Conservation (phyloP, 2,329 filamentous ascomycete genomes). For the Blumeria graminis region DNA sequence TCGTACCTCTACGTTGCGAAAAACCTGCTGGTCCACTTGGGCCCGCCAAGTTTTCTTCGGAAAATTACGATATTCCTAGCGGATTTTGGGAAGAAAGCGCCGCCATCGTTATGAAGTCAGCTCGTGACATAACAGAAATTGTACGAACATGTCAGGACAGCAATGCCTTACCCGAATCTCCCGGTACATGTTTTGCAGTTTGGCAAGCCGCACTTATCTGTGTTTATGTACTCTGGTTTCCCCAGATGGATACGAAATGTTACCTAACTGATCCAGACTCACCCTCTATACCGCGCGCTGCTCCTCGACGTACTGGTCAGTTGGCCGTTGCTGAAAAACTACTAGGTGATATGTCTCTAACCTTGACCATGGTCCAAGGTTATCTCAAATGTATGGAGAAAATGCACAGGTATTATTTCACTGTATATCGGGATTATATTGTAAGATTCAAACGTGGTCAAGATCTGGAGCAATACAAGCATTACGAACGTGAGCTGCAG, state of each 20-base stretch:
- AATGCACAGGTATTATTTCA: slow-evolving; percentile 27
- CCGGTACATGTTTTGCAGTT: slow-evolving; percentile 39
- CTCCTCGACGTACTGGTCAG: slow-evolving; percentile 2
- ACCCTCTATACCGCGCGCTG: not conserved
- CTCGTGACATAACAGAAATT: slow-evolving; percentile 37
- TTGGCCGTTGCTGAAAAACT: slow-evolving; percentile 24
- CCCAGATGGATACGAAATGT: slow-evolving; percentile 36
- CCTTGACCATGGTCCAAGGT: slow-evolving; percentile 30
- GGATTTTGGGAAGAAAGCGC: slow-evolving; percentile 41
- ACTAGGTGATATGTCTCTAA: slow-evolving; percentile 25
- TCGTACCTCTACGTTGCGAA: slow-evolving; percentile 30
- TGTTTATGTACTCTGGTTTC: slow-evolving; percentile 42
- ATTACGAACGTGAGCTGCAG: slow-evolving; percentile 25
- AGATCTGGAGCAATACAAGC: slow-evolving; percentile 29
- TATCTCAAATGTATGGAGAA: slow-evolving; percentile 29
- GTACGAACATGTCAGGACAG: slow-evolving; percentile 34
- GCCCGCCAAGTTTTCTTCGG: slow-evolving; percentile 26
- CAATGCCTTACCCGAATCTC: slow-evolving; percentile 37
- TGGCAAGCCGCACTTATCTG: slow-evolving; percentile 43
- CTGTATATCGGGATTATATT: slow-evolving; percentile 22
- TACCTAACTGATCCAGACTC: slow-evolving; percentile 21
- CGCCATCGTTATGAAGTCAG: slow-evolving; percentile 35
- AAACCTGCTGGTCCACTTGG: slow-evolving; percentile 32
- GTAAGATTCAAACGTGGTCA: slow-evolving; percentile 21
- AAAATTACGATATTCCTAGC: slow-evolving; percentile 21